Evolutionary conservation across 305 asterid species (phyloP).

Genomic region (Nicotiana rustica): DNA sequence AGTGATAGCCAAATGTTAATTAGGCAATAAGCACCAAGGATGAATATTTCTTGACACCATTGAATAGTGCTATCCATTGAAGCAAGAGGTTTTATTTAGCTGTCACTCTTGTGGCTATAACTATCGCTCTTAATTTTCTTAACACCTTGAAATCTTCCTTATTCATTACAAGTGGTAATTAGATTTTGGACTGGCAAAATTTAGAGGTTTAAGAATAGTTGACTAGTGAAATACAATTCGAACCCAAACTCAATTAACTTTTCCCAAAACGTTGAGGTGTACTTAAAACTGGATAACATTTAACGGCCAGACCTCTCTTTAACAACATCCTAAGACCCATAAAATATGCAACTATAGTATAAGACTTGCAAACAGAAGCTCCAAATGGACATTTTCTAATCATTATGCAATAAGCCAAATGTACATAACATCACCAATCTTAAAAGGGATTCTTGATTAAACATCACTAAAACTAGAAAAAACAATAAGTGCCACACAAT

Average conservation of each 20-base stretch:
- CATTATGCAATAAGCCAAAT: no score
- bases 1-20: conserved; percentile 24
- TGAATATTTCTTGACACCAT: not conserved
- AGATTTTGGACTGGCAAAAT: not conserved
- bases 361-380: no score
- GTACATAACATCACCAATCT: no score
- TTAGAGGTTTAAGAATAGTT: not conserved
- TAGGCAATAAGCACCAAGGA: conserved; percentile 34
- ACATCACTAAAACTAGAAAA: no score
- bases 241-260: not conserved
- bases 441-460: no score
- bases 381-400: not conserved
- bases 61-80: conserved; percentile 21
- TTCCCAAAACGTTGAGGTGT: no score
- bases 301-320: no score
- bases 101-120: not conserved
- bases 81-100: not conserved
- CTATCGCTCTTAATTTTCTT: not conserved
- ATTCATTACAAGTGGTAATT: not conserved
- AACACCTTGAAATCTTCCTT: conserved; percentile 19
- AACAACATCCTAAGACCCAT: not conserved
- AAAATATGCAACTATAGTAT: not conserved
- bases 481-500: conserved; percentile 18
- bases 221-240: not conserved
- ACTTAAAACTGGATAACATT: no score